Evolutionary conservation across 179 eudicot genomes (phyloP).

Genomic region (Spergularia azorica): DNA sequence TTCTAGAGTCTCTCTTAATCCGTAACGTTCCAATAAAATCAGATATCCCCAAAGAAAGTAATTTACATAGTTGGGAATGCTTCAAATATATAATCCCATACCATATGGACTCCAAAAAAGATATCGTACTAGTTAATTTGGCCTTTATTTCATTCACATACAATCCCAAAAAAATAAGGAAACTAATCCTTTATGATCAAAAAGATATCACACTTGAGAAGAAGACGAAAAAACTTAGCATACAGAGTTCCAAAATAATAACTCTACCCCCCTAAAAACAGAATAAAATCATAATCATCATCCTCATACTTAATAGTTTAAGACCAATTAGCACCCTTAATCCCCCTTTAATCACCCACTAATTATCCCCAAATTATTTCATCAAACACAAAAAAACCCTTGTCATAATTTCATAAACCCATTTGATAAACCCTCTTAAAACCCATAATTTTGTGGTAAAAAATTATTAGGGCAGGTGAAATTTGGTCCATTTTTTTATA

Average conservation of each 20-base stretch:
- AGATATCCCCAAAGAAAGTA: no score
- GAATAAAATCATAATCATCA: neutral
- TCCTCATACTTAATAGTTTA: no score
- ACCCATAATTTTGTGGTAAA: no score
- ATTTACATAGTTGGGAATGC: no score
- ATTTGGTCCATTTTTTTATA: no score
- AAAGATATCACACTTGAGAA: conserved; percentile 16
- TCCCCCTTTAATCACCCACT: neutral
- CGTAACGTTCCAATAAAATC: no score
- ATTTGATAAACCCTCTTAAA: neutral
- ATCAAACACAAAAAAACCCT: neutral
- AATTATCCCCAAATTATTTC: neutral
- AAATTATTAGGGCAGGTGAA: no score
- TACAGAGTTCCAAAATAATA: neutral
- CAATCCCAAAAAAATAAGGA: conserved; percentile 22
- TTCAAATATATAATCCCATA: neutral
- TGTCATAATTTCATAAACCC: neutral
- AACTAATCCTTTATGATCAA: conserved; percentile 19
- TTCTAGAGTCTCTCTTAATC: no score
- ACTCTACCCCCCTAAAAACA: neutral
- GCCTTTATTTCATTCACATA: conserved; percentile 13
- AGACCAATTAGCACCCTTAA: neutral
- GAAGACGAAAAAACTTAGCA: neutral
- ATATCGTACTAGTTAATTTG: neutral
- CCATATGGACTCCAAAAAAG: neutral